These are phyloP conservation scores for Heliocybe sulcata DNA, from an alignment of 1,284 basidiomycete species.

Conservation along the genomic window DNA sequence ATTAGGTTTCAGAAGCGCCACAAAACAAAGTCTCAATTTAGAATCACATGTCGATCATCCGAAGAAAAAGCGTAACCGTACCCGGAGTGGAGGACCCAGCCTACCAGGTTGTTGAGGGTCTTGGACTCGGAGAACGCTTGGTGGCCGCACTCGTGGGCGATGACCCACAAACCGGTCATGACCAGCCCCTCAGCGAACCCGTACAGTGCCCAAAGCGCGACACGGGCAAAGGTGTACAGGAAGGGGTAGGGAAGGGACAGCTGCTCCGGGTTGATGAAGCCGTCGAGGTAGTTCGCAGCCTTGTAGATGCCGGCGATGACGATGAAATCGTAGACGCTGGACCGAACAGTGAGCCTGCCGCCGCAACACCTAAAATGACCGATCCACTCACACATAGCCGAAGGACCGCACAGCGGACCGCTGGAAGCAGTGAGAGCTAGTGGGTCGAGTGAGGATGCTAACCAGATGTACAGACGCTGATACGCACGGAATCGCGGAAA, in stretches of 20 bases:
- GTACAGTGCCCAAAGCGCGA: constrained; percentile 81
- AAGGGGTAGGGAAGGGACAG: constrained; percentile 55
- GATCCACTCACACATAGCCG: constrained; percentile 64
- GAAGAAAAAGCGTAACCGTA: constrained; percentile 27
- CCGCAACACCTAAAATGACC: constrained; percentile 4
- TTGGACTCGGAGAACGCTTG: constrained; percentile 98
- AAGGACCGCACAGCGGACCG: constrained; percentile 83
- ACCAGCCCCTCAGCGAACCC: constrained; percentile 82
- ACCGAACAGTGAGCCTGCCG: constrained; percentile 12
- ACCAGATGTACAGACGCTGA: neutral
- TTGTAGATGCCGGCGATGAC: constrained; percentile 71
- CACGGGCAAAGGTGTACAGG: constrained; percentile 57
- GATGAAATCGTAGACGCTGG: constrained; percentile 68
- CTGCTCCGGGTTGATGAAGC: constrained; percentile 47
- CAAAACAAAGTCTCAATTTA: constrained; percentile 12
- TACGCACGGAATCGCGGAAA: constrained; percentile 83
- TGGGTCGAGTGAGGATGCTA: constrained; percentile 3
- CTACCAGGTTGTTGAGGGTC: constrained; percentile 87
- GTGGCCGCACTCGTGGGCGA: constrained; percentile 92
- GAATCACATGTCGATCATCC: constrained; percentile 19
- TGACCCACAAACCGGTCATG: constrained; percentile 91
- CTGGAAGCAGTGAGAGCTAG: constrained; percentile 86
- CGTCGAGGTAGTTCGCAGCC: constrained; percentile 62
- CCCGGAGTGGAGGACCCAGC: constrained; percentile 93
- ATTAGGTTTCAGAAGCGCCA: constrained; percentile 6